Conservation (phyloP, 2,329 filamentous ascomycete species). For the Cytospora piceae region DNA sequence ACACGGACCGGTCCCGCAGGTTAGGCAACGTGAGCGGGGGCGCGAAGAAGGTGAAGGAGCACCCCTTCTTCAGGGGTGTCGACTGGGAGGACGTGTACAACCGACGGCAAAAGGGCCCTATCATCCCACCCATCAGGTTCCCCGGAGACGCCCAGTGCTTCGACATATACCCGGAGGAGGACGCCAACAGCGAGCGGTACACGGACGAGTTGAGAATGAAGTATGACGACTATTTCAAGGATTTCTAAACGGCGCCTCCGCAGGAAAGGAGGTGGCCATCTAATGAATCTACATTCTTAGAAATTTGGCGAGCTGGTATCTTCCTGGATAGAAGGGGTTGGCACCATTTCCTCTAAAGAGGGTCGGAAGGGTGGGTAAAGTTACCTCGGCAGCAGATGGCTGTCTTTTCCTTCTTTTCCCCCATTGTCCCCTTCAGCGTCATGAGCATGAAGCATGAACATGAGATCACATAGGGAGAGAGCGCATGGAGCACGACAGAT, state of each 20-base stretch:
- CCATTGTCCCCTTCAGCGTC: background rate
- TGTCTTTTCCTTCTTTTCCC: background rate
- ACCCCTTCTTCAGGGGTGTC: slow-evolving; percentile 74
- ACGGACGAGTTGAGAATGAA: slow-evolving; percentile 68
- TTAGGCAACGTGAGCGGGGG: slow-evolving; percentile 80
- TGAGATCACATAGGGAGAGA: background rate
- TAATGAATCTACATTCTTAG: background rate
- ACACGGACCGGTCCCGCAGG: slow-evolving; percentile 75
- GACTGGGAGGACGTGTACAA: slow-evolving; percentile 75
- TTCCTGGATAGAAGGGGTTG: background rate
- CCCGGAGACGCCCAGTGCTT: slow-evolving; percentile 80
- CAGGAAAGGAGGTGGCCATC: background rate
- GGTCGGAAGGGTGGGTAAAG: background rate
- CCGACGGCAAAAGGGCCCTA: slow-evolving; percentile 68
- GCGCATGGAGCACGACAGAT: background rate
- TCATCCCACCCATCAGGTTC: slow-evolving; percentile 73
- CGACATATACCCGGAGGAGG: slow-evolving; percentile 80
- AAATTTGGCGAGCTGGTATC: background rate
- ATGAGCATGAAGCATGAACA: background rate
- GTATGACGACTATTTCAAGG: slow-evolving; percentile 72
- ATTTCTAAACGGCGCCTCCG: slow-evolving; percentile 57
- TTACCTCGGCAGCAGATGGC: background rate
- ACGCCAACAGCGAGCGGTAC: slow-evolving; percentile 66
- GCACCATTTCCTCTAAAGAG: background rate
- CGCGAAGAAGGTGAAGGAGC: slow-evolving; percentile 70